Percentiles rank a stretch among this genome's conserved stretches.
Conservation (phyloP, 2,329 filamentous ascomycete species). For the Xylariaceae sp. region DNA sequence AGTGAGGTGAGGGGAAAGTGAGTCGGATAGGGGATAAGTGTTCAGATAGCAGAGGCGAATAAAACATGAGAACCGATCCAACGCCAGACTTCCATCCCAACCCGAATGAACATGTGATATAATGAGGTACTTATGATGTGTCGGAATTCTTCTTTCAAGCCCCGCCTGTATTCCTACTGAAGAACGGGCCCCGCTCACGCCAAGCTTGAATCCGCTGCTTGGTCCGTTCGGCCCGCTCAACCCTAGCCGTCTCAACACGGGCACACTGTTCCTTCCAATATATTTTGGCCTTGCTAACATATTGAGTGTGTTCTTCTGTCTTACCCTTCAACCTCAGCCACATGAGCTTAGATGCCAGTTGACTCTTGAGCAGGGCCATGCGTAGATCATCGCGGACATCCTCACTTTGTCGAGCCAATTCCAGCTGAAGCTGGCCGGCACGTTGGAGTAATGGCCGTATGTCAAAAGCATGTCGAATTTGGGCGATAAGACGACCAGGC, state of each 20-base stretch:
- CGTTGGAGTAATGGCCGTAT: slow-evolving; percentile 24
- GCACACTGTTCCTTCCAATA: slow-evolving; percentile 37
- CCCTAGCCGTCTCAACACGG: slow-evolving; percentile 30
- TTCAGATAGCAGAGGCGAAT: slow-evolving; percentile 22
- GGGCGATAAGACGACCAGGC: slow-evolving; percentile 22
- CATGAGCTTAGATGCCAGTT: slow-evolving; percentile 50
- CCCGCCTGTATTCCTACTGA: slow-evolving; percentile 21
- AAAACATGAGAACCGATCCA: slow-evolving; percentile 23
- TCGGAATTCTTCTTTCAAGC: slow-evolving; percentile 13
- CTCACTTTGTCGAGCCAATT: slow-evolving; percentile 31
- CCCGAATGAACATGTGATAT: slow-evolving; percentile 26
- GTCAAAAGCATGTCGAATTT: slow-evolving; percentile 25
- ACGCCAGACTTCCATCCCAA: slow-evolving; percentile 27
- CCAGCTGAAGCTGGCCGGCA: slow-evolving; percentile 29
- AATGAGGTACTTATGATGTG: slow-evolving; percentile 23
- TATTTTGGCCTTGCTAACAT: slow-evolving; percentile 42
- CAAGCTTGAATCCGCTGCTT: slow-evolving; percentile 28
- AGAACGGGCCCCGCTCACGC: slow-evolving; percentile 27
- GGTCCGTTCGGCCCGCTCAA: slow-evolving; percentile 26
- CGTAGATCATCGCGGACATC: slow-evolving; percentile 38
- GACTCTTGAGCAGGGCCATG: slow-evolving; percentile 46
- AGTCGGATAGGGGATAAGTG: slow-evolving; percentile 12
- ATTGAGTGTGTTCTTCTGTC: slow-evolving; percentile 41
- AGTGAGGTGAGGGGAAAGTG: slow-evolving; percentile 12
- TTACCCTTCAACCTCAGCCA: slow-evolving; percentile 52